Evolutionary conservation across 208 protist genomes (phyloP), one percentile per base, ranked within the genome.

Genomic region (Polymyxa betae): DNA sequence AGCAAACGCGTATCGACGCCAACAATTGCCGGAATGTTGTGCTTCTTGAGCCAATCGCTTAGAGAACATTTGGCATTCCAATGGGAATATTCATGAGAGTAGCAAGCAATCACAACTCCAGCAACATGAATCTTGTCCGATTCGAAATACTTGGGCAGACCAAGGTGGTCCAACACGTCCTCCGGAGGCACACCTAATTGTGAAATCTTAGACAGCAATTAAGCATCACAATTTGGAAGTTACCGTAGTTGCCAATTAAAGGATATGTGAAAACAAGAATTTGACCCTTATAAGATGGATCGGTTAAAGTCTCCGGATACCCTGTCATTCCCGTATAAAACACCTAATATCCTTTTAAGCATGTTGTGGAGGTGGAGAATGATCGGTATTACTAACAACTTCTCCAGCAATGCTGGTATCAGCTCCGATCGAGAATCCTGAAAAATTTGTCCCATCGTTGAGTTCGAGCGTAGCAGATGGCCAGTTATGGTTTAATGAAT

Each of bases 201-300:
- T 24, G 12, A 60, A 60, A 60, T 60, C 12, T 24, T 60, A 24
- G 24, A 60, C 49, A 60, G 5, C 12, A 60, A 60, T 24, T 29
- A 60, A 29, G 5, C 49, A 24, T 60, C 24, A 29, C 12, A 60
- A 60, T 92, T 16, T 44, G 97, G 97, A 5, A 24, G 5, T 60
- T 60, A 60, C 49, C 88, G 44, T 99, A 99, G 95, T 99, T 99
- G 88, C 97, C 97, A 54, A 99, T 96, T 92, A 99, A 95, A 29
- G 98, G 98, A 68, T 97, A 97, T 20, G 98, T 99, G 16, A 99
- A 94, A 10, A 98, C 97, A 32, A 99, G 95, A 89, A 99, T 98
- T 93, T 99, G 98, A 0, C 92, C 97, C 1, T 96, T 93, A 95
- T 99, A 99, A 1, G 98, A 99, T 0, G 98, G 98, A 94, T 99